phyloP scores from a whole-genome alignment of 192 early-diverging fungal species.

The Mortierella hygrophila region DNA sequence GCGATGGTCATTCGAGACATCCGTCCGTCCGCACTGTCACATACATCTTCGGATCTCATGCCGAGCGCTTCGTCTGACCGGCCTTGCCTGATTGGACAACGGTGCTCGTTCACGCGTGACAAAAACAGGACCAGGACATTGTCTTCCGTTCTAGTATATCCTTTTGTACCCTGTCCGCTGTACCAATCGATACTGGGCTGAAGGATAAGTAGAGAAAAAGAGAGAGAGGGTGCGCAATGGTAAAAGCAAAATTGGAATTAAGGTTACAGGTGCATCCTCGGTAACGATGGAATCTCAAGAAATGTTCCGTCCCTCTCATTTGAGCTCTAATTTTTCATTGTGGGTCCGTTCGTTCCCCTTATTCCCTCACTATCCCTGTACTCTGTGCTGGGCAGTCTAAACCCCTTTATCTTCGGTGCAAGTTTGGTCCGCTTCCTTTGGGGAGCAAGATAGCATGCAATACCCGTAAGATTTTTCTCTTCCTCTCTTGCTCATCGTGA shows the following conservation, averaged over 20 bases:
- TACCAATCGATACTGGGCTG: too few species aligned
- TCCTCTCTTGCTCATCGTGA: not conserved
- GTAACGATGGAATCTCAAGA: not conserved
- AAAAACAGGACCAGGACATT: not conserved
- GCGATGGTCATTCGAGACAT: not conserved
- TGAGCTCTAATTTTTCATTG: not conserved
- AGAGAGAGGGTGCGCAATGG: not conserved
- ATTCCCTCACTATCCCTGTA: not conserved
- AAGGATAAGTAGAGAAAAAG: too few species aligned
- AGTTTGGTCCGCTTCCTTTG: not conserved
- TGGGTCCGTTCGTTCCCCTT: not conserved
- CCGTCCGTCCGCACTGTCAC: not conserved
- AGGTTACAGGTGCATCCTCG: constrained; percentile 1
- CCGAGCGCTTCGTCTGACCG: not conserved
- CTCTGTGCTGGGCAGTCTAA: not conserved
- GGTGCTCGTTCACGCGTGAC: not conserved
- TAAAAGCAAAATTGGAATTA: not conserved
- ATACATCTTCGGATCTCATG: not conserved
- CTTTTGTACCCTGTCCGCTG: too few species aligned
- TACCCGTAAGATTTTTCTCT: not conserved
- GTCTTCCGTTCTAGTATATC: too few species aligned
- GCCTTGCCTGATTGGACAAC: not conserved
- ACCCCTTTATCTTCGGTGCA: not conserved
- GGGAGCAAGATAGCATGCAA: not conserved
- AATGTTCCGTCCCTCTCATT: not conserved